Conservation (phyloP, 2,329 filamentous ascomycete species). For the Penicillium hesseltinei region DNA sequence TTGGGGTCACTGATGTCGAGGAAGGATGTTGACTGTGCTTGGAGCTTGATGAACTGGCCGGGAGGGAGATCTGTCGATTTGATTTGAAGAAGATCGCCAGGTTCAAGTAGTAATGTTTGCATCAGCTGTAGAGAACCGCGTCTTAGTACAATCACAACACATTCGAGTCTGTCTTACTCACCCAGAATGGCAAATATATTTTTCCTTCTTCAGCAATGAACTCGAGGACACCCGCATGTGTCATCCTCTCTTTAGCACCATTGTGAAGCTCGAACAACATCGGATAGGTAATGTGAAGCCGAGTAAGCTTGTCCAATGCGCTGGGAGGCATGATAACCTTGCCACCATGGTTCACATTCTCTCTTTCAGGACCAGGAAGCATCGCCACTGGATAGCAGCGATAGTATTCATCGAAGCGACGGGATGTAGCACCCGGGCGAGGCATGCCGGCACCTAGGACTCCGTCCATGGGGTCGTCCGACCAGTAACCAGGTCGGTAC, state of each 20-base stretch:
- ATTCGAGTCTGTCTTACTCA: conserved; percentile 41
- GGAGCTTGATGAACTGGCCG: conserved; percentile 90
- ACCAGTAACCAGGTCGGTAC: conserved; percentile 52
- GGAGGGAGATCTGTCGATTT: conserved; percentile 91
- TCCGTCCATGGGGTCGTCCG: conserved; percentile 52
- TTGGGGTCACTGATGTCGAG: conserved; percentile 97
- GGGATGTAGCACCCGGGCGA: conserved; percentile 51
- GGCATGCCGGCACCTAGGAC: conserved; percentile 56
- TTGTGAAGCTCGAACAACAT: conserved; percentile 97
- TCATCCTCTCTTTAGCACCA: conserved; percentile 72
- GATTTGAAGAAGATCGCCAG: conserved; percentile 90
- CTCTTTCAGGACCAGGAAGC: conserved; percentile 84
- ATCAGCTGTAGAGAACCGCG: conserved; percentile 65
- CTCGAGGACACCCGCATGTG: conserved; percentile 92
- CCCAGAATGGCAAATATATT: conserved; percentile 94
- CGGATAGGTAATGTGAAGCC: conserved; percentile 94
- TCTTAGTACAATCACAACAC: conserved; percentile 8
- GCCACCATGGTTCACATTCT: conserved; percentile 90
- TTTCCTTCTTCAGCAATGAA: conserved; percentile 97
- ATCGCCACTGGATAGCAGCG: conserved; percentile 94
- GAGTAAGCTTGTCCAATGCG: conserved; percentile 92
- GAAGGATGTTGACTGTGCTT: conserved; percentile 89
- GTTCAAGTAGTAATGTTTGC: conserved; percentile 83
- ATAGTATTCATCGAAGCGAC: conserved; percentile 98
- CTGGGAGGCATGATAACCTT: conserved; percentile 98